phyloP scores from a whole-genome alignment of 2,329 filamentous ascomycete species.

The Juglanconis juglandina region DNA sequence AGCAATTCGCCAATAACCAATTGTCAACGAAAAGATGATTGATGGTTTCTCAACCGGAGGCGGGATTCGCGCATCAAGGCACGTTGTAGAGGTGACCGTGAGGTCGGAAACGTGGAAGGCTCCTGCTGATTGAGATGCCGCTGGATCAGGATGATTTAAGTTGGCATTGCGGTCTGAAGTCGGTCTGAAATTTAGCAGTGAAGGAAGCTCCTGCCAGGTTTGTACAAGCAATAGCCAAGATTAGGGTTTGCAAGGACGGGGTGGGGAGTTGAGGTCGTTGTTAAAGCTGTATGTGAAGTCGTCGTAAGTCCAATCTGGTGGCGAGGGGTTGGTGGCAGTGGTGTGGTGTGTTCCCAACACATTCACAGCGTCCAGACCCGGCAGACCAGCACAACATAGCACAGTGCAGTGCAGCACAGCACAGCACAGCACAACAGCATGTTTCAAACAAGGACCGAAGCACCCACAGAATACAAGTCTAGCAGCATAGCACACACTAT shows the following conservation, averaged over 20 bases:
- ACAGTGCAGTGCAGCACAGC: no score
- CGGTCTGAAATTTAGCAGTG: neutral
- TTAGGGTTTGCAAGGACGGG: neutral
- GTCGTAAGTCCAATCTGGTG: neutral
- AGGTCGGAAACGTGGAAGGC: neutral
- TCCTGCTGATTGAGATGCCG: neutral
- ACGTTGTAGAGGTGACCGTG: neutral
- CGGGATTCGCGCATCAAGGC: neutral
- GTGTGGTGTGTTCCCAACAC: no score
- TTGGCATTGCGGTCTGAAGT: neutral
- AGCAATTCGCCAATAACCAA: slow-evolving; percentile 6
- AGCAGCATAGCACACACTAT: no score
- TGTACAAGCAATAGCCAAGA: neutral
- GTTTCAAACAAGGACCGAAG: no score
- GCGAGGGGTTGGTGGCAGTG: no score
- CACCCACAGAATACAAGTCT: no score
- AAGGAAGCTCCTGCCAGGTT: neutral
- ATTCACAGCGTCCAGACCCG: no score
- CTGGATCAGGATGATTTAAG: no score
- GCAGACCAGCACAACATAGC: no score
- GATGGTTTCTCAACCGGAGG: neutral
- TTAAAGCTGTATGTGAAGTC: neutral
- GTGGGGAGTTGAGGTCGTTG: neutral
- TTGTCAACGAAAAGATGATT: slow-evolving; percentile 14
- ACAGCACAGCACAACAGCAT: no score